These are phyloP conservation scores for Cochlearia excelsa DNA, from an alignment of 345 rosid genomes.

Conservation along the genomic window DNA sequence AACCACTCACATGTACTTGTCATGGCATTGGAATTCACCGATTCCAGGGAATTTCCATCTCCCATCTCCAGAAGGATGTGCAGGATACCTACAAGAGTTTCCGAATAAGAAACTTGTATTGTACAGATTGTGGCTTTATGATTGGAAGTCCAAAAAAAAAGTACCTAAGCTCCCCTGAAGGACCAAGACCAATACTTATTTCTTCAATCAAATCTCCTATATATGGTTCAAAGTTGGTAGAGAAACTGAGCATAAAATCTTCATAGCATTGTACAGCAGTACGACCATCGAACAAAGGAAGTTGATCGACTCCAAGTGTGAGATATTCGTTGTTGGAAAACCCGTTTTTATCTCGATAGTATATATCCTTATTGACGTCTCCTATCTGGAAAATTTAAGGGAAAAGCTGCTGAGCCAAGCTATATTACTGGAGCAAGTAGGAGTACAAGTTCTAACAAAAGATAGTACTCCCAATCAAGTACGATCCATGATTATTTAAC, in stretches of 20 bases:
- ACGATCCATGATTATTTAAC: constrained; percentile 4
- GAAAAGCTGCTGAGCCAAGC: constrained; percentile 13
- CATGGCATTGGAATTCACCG: constrained; percentile 74
- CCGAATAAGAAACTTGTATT: constrained; percentile 23
- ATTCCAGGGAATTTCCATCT: constrained; percentile 73
- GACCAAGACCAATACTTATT: constrained; percentile 69
- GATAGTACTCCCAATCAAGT: constrained; percentile 12
- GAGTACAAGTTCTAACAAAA: not conserved
- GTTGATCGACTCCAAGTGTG: constrained; percentile 64
- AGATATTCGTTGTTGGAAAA: constrained; percentile 60
- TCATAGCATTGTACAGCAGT: constrained; percentile 69
- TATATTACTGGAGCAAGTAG: constrained; percentile 5
- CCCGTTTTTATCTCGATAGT: constrained; percentile 54
- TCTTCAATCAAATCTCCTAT: constrained; percentile 62
- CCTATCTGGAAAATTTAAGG: constrained; percentile 47
- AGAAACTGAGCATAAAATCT: constrained; percentile 57
- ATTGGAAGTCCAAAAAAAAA: constrained; percentile 21
- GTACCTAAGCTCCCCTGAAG: constrained; percentile 68
- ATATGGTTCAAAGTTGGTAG: constrained; percentile 44
- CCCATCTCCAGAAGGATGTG: constrained; percentile 63
- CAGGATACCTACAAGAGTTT: constrained; percentile 51
- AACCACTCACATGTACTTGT: constrained; percentile 63
- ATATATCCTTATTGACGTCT: constrained; percentile 53
- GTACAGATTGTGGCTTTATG: not conserved
- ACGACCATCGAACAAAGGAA: constrained; percentile 57